Percentiles rank a stretch among this genome's conserved stretches.
Conservation (phyloP, 768 basidiomycete species). For the Scleroderma citrinum region DNA sequence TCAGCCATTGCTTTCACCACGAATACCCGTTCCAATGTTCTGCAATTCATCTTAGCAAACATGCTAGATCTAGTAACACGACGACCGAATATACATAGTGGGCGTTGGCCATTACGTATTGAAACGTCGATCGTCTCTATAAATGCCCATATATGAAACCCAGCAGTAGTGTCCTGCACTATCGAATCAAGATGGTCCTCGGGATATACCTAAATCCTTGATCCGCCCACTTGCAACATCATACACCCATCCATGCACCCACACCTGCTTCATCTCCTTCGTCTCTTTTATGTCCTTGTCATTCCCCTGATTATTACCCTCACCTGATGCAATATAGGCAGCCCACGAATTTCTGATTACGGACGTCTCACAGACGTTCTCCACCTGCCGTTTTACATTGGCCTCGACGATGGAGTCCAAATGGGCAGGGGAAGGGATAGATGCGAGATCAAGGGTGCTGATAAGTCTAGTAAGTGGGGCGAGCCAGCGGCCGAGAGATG, state of each 20-base stretch:
- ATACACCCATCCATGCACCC: constrained; percentile 74
- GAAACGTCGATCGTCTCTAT: too few relatives aligned
- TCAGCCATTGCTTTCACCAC: too few relatives aligned
- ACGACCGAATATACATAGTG: too few relatives aligned
- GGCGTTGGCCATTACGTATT: too few relatives aligned
- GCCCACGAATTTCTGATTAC: constrained; percentile 44
- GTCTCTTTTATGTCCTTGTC: too few relatives aligned
- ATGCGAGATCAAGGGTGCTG: constrained; percentile 38
- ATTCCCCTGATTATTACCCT: too few relatives aligned
- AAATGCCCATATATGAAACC: too few relatives aligned
- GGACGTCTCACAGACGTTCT: constrained; percentile 41
- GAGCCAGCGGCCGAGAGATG: constrained; percentile 66
- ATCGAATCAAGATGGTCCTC: constrained; percentile 9
- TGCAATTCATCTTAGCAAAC: too few relatives aligned
- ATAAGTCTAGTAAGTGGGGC: constrained; percentile 53
- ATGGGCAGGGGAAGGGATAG: constrained; percentile 30
- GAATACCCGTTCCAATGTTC: too few relatives aligned
- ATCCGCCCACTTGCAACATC: constrained; percentile 54
- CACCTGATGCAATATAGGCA: neutral
- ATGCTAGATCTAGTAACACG: too few relatives aligned
- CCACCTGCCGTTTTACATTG: constrained; percentile 54
- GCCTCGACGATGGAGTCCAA: constrained; percentile 47
- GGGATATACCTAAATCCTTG: constrained; percentile 50
- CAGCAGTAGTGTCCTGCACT: too few relatives aligned
- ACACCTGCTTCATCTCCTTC: constrained; percentile 38